phyloP scores from a whole-genome alignment of 2,329 filamentous ascomycete species.

The Chalara sp. region DNA sequence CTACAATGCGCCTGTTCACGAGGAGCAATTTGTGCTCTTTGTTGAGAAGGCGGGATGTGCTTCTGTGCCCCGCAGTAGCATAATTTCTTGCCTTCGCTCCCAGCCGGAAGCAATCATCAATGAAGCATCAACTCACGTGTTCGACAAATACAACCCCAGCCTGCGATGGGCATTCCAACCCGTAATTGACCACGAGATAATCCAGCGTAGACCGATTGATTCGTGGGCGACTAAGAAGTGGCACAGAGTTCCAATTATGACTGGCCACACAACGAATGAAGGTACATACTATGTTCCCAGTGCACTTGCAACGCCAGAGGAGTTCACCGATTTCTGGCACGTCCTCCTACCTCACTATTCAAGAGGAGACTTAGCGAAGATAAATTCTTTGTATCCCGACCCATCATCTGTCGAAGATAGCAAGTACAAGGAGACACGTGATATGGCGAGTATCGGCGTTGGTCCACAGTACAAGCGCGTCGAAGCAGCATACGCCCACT shows the following conservation, averaged over 20 bases:
- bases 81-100: conserved; percentile 45
- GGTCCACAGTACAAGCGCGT: conserved; percentile 50
- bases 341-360: conserved; percentile 51
- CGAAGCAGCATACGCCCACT: conserved; percentile 54
- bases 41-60: conserved; percentile 31
- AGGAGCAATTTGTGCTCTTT: conserved; percentile 47
- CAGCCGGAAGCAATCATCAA: conserved; percentile 32
- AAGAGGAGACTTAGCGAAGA: conserved; percentile 41
- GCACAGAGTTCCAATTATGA: conserved; percentile 54
- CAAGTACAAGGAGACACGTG: conserved; percentile 31
- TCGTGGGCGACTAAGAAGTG: conserved; percentile 45
- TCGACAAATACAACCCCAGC: conserved; percentile 32
- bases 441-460: conserved; percentile 21
- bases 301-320: conserved; percentile 37
- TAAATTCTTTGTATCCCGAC: conserved; percentile 56
- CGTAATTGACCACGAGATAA: conserved; percentile 53
- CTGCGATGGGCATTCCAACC: conserved; percentile 61
- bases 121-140: conserved; percentile 35
- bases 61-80: conserved; percentile 34
- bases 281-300: conserved; percentile 52
- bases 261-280: conserved; percentile 63
- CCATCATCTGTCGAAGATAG: conserved; percentile 35
- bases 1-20: conserved; percentile 48
- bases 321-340: conserved; percentile 54
- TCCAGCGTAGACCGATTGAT: conserved; percentile 48